phyloP scores from a whole-genome alignment of 805 yeast species.

The Barnettozyma sp. region DNA sequence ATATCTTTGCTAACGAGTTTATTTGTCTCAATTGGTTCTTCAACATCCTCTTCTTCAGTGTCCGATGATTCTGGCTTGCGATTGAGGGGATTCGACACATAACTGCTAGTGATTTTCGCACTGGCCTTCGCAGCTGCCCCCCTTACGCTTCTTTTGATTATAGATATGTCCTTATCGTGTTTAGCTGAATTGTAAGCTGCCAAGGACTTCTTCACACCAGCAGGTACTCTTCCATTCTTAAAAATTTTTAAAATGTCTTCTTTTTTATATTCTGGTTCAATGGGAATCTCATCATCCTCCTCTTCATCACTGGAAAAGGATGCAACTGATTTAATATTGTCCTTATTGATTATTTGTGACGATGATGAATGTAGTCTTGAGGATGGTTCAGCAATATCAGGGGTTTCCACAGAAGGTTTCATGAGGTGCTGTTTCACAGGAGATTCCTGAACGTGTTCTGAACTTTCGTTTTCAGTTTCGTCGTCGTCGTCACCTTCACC shows the following conservation, averaged over 20 bases:
- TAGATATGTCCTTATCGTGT: slow-evolving; percentile 1
- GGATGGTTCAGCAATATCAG: not conserved
- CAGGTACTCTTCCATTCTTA: slow-evolving; percentile 14
- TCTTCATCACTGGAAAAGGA: slow-evolving; percentile 20
- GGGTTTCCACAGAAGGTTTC: not conserved
- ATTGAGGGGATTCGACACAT: not conserved
- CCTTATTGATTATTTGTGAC: slow-evolving; percentile 5
- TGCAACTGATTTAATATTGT: slow-evolving; percentile 10
- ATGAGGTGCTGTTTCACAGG: not conserved
- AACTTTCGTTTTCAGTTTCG: slow-evolving; percentile 3
- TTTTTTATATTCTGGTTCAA: slow-evolving; percentile 17
- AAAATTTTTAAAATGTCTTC: slow-evolving; percentile 15
- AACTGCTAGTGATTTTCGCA: slow-evolving; percentile 2
- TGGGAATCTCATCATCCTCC: slow-evolving; percentile 16
- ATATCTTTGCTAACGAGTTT: too few species aligned
- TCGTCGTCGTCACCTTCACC: slow-evolving; percentile 2
- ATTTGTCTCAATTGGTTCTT: not conserved
- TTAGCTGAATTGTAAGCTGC: slow-evolving; percentile 3
- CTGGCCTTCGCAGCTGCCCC: slow-evolving; percentile 12
- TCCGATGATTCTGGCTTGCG: not conserved
- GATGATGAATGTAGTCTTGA: slow-evolving; percentile 3
- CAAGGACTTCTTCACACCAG: slow-evolving; percentile 9
- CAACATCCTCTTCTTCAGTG: not conserved
- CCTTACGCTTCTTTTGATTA: slow-evolving; percentile 5
- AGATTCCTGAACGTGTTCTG: not conserved